Base-by-base conservation (phyloP, 768 basidiomycete species). In the Leccinum variicolor region DNA sequence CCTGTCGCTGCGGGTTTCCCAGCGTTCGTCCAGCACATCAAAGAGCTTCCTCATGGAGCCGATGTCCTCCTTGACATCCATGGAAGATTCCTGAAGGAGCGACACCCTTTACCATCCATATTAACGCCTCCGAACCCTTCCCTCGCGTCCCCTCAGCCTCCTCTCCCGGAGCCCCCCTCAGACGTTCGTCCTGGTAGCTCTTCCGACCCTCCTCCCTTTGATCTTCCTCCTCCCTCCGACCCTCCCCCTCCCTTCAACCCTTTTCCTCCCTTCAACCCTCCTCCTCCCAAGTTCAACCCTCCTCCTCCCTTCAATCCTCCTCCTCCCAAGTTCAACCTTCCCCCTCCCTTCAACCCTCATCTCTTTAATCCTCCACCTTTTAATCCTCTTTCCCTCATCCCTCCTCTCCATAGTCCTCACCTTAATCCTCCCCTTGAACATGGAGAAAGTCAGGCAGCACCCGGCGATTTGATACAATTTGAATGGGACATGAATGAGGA, bases 331-430 rank as follows among this genome's bases (percentile, higher is more conserved):
- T 3, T 36, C 1, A 36, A 36, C 15, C n/a, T n/a, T n/a, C 13
- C 13, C 13, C 31, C 13, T 11, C 33, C 6, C 14, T 6, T 13
- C 0, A 14, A 6, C 5, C 31, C 33, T 15, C 34, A 6, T 15
- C 31, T 7, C 6, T 26, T 26, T 26, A 26, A 26, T 6, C 26
- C 26, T 26, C 26, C 4, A 7, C 26, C 4, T 26, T 7, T 26
- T 8, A 26, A 26, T 4, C 15, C 5, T 15, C 14, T 3, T 8
- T 7, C 7, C 15, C 14, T 7, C 34, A 0, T 0, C 15, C 13
- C 31, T 33, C 31, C 31, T 13, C 31, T 33, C 5, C 31, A 33
- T 33, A 33, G 31, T 33, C 31, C 13, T 33, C 26, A 7, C 7
- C 1, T 26, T 6, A 7, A 26, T 6, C 26, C 25, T 26, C 25